A percentile compares a stretch with the other conserved stretches of the same genome.
Evolutionary conservation across 306 rosid species (phyloP).

Genomic region (Rubus idaeus): DNA sequence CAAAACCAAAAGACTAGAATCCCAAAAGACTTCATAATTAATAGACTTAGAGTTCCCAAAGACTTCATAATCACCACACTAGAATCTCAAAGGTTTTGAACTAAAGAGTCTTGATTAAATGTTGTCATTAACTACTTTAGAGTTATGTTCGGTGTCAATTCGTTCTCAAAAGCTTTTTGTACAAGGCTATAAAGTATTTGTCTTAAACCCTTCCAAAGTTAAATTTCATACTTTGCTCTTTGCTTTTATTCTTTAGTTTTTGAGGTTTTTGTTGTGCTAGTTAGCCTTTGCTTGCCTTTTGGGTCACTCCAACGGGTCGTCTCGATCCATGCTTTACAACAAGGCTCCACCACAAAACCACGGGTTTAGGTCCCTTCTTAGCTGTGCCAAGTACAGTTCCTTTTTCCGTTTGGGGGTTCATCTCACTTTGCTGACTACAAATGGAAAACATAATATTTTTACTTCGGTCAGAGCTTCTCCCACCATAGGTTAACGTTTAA

Average conservation of each 20-base stretch:
- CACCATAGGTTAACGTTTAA: too few species aligned
- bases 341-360: constrained; percentile 13
- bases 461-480: too few species aligned
- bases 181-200: neutral
- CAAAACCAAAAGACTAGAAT: too few species aligned
- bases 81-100: too few species aligned
- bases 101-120: too few species aligned
- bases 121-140: too few species aligned
- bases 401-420: constrained; percentile 37
- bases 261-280: too few species aligned
- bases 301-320: neutral
- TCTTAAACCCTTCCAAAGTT: neutral
- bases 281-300: neutral
- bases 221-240: neutral
- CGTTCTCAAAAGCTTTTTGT: neutral
- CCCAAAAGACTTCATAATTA: too few species aligned
- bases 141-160: too few species aligned
- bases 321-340: constrained; percentile 14
- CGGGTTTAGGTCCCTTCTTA: constrained; percentile 14
- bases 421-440: constrained; percentile 16
- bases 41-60: too few species aligned
- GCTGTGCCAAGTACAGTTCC: constrained; percentile 22
- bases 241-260: too few species aligned
- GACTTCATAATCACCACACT: too few species aligned
- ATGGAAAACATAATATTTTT: constrained; percentile 28